Percentiles rank a stretch among this genome's conserved stretches.
These are phyloP conservation scores for Eucalyptus sideroxylon DNA, from an alignment of 345 rosid genomes.

Conservation along the genomic window DNA sequence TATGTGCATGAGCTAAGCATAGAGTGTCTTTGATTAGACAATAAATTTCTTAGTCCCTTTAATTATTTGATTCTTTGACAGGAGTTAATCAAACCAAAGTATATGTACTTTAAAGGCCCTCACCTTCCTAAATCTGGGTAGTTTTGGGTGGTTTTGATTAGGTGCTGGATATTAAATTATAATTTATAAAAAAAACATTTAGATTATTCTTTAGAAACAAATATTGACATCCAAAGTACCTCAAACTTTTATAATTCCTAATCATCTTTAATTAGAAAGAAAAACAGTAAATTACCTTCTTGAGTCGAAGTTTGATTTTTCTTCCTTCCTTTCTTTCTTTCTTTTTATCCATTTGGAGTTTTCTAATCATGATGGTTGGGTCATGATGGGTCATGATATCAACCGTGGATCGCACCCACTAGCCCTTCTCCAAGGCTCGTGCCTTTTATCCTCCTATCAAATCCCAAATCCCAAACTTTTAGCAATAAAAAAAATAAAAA, in stretches of 20 bases:
- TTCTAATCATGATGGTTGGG: not conserved
- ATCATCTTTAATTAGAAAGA: not conserved
- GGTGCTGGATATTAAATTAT: not conserved
- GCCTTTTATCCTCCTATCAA: not conserved
- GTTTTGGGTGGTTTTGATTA: not conserved
- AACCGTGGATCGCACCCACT: not conserved
- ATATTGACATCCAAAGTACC: not conserved
- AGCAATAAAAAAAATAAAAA: not conserved
- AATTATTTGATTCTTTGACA: not conserved
- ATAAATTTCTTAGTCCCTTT: not conserved
- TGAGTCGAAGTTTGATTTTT: not conserved
- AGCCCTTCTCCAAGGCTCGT: not conserved
- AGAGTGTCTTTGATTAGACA: not conserved
- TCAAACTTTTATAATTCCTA: not conserved
- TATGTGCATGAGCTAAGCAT: not conserved
- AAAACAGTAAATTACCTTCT: not conserved
- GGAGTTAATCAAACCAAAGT: not conserved
- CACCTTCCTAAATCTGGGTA: not conserved
- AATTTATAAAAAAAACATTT: not conserved
- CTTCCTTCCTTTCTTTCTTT: not conserved
- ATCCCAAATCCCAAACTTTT: not conserved
- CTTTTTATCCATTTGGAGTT: not conserved
- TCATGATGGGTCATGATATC: not conserved
- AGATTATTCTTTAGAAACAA: not conserved
- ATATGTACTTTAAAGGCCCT: not conserved